Conservation (phyloP, 2,329 filamentous ascomycete genomes). For the Arachnomyces sp. region DNA sequence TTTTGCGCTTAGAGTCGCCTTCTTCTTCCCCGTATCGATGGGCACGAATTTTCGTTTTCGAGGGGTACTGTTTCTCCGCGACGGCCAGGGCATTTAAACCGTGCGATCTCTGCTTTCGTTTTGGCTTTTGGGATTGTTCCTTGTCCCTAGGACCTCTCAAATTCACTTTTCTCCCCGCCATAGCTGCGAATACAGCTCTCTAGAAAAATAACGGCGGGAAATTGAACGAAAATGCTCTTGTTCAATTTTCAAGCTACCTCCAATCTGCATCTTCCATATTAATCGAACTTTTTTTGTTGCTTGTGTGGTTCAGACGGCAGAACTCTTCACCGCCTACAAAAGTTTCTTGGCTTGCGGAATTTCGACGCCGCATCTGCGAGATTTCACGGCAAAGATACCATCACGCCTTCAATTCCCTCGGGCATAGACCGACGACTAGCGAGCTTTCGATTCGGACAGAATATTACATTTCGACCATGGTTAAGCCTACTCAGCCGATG, state of each 20-base stretch:
- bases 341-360: no score
- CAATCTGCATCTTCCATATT: no score
- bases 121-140: constrained; percentile 29
- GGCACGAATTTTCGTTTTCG: constrained; percentile 45
- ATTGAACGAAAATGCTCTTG: neutral
- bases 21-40: constrained; percentile 51
- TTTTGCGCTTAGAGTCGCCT: constrained; percentile 38
- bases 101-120: constrained; percentile 42
- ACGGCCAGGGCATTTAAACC: constrained; percentile 56
- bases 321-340: no score
- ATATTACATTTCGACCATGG: constrained; percentile 22
- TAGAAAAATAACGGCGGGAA: neutral
- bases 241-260: no score
- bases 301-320: no score
- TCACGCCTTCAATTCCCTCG: no score
- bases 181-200: constrained; percentile 14
- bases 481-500: constrained; percentile 45
- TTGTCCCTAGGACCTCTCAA: constrained; percentile 31
- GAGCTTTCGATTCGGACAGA: no score
- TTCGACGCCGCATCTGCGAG: no score
- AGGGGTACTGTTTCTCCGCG: constrained; percentile 50
- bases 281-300: no score
- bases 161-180: constrained; percentile 36
- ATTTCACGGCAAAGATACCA: no score
- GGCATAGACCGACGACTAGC: no score